A percentile compares a stretch with the other conserved stretches of the same genome.
These are phyloP conservation scores for Boletales sp. DNA, from an alignment of 768 basidiomycete genomes.

Conservation along the genomic window DNA sequence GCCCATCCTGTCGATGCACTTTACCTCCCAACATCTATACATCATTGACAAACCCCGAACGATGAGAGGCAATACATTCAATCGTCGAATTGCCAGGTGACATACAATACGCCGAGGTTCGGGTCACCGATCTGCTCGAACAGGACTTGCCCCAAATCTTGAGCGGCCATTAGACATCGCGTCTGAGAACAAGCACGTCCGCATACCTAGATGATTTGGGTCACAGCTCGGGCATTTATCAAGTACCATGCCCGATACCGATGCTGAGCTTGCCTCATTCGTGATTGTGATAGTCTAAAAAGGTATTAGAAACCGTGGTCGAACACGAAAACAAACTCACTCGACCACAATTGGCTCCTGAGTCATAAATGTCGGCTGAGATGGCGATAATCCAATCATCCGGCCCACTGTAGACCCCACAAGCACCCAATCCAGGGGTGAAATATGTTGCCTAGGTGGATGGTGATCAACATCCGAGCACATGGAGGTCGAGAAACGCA, in stretches of 20 bases:
- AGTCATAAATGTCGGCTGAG: slow-evolving; percentile 48
- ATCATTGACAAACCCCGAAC: slow-evolving; percentile 4
- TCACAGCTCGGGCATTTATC: slow-evolving; percentile 62
- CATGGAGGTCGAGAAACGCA: background rate
- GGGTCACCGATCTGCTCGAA: slow-evolving; percentile 53
- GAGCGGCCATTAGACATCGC: slow-evolving; percentile 3
- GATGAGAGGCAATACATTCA: background rate
- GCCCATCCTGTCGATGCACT: slow-evolving; percentile 18
- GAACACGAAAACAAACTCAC: slow-evolving; percentile 33
- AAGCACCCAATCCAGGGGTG: slow-evolving; percentile 58
- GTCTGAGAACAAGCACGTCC: background rate
- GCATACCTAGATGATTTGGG: slow-evolving; percentile 52
- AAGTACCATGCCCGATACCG: slow-evolving; percentile 42
- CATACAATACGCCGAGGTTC: slow-evolving; percentile 44
- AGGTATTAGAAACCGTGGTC: background rate
- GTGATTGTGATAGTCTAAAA: slow-evolving; percentile 56
- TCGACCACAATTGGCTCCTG: slow-evolving; percentile 57
- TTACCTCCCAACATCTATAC: slow-evolving; percentile 6
- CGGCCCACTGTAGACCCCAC: slow-evolving; percentile 49
- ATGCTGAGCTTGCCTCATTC: slow-evolving; percentile 40
- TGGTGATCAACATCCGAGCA: slow-evolving; percentile 4
- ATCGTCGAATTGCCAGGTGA: slow-evolving; percentile 55
- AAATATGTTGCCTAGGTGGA: slow-evolving; percentile 63
- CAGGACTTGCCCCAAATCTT: slow-evolving; percentile 65
- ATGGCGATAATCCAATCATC: slow-evolving; percentile 62